These are phyloP conservation scores for Botrytis galanthina DNA, from an alignment of 2,329 filamentous ascomycete genomes.

Conservation along the genomic window DNA sequence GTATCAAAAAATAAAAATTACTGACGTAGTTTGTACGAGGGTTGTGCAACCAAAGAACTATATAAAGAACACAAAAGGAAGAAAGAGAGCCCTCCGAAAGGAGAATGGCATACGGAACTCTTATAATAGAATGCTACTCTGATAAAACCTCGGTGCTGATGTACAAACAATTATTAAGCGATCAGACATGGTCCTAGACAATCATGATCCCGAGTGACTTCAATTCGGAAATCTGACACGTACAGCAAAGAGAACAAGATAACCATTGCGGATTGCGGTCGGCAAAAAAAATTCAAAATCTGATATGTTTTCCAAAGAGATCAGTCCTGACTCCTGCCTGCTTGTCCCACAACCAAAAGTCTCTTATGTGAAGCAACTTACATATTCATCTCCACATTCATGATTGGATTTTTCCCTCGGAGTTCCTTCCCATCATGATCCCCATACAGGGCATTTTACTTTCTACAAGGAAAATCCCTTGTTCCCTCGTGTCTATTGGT, in stretches of 20 bases:
- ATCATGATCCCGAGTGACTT: not conserved
- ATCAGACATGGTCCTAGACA: not conserved
- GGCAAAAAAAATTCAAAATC: not conserved
- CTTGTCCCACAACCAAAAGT: not conserved
- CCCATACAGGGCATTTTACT: not conserved
- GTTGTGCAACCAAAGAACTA: not conserved
- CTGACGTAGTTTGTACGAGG: constrained; percentile 5
- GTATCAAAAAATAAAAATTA: not conserved
- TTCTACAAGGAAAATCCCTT: not conserved
- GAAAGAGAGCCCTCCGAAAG: not conserved
- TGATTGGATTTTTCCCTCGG: not conserved
- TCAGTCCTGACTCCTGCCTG: not conserved
- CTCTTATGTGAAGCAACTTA: not conserved
- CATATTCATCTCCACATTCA: not conserved
- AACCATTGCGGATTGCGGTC: not conserved
- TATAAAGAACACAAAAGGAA: not conserved
- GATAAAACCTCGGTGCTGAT: not conserved
- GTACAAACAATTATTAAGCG: not conserved
- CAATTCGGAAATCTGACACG: not conserved
- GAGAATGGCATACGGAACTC: not conserved
- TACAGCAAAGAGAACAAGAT: not conserved
- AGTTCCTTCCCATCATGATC: not conserved
- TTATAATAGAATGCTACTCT: not conserved
- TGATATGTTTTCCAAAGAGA: not conserved
- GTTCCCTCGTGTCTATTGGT: constrained; percentile 5